Conservation (phyloP, 2,329 filamentous ascomycete species). For the Hypoxylon sp. region DNA sequence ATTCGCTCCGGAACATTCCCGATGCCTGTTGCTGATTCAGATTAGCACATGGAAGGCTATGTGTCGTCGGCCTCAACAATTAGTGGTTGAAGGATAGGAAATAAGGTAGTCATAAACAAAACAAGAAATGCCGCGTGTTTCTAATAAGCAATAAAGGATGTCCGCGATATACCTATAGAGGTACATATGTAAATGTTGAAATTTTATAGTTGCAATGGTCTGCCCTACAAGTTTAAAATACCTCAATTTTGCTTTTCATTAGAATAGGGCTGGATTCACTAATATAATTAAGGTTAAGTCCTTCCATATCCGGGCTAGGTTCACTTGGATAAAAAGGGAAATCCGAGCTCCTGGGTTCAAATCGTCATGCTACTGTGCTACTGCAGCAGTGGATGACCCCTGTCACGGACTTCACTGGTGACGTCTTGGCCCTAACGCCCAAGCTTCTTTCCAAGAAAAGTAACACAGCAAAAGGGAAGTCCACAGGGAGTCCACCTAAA, state of each 20-base stretch:
- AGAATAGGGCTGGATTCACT: constrained; percentile 24
- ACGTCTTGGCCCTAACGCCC: constrained; percentile 21
- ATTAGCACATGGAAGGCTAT: not conserved
- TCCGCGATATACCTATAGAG: constrained; percentile 1
- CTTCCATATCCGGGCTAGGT: constrained; percentile 17
- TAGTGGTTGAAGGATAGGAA: not conserved
- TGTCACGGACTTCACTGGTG: constrained; percentile 26
- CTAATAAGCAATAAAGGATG: not conserved
- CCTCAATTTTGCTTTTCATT: constrained; percentile 28
- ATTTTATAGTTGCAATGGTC: not conserved
- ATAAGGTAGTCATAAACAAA: constrained; percentile 2
- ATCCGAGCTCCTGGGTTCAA: constrained; percentile 32
- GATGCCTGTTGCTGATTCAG: constrained; percentile 1
- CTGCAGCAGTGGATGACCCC: constrained; percentile 8
- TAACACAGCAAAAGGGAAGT: constrained; percentile 21
- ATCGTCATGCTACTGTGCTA: constrained; percentile 13
- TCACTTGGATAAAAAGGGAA: constrained; percentile 19
- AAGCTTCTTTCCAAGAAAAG: constrained; percentile 36
- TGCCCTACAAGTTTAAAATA: constrained; percentile 24
- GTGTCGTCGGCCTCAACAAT: constrained; percentile 10
- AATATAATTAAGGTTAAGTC: constrained; percentile 13
- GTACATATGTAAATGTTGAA: not conserved
- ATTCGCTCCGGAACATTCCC: constrained; percentile 1
- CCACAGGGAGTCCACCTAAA: constrained; percentile 33
- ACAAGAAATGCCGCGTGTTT: not conserved